phyloP scores from a whole-genome alignment of 129 eudicot genomes.

The Centaurea solstitialis region DNA sequence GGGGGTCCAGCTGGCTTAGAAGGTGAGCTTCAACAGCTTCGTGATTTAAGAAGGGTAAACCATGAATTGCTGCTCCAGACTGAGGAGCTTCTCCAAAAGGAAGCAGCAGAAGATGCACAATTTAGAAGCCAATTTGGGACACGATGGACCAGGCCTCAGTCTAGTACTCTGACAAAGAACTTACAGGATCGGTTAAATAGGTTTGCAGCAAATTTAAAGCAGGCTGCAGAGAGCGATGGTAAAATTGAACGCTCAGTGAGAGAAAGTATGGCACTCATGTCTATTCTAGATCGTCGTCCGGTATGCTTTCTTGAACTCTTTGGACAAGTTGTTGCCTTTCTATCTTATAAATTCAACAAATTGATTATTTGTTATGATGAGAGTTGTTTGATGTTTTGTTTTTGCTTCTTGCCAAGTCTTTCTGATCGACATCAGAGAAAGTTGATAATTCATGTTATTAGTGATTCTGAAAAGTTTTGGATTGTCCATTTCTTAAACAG shows the following conservation, averaged over 20 bases:
- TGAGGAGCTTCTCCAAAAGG: conserved; percentile 92
- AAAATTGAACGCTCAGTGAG: conserved; percentile 95
- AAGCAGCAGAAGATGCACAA: conserved; percentile 94
- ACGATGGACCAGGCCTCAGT: conserved; percentile 98
- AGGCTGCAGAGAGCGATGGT: conserved; percentile 96
- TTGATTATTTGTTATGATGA: not conserved
- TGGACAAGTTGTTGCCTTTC: not conserved
- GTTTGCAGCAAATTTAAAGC: conserved; percentile 94
- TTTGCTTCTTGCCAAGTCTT: not conserved
- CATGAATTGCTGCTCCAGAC: conserved; percentile 82
- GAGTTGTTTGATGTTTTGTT: not conserved
- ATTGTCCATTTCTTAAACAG: not conserved
- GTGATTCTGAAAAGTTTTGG: not conserved
- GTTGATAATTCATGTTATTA: not conserved
- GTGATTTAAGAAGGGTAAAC: conserved; percentile 85
- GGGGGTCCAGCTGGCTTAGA: conserved; percentile 97
- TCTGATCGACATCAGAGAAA: not conserved
- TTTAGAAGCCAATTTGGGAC: conserved; percentile 95
- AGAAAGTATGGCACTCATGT: conserved; percentile 82
- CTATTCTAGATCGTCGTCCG: conserved; percentile 91
- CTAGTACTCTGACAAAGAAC: conserved; percentile 86
- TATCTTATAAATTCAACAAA: not conserved
- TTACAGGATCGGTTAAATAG: conserved; percentile 90
- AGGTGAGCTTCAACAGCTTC: conserved; percentile 91
- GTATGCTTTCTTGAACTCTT: conserved; percentile 46